phyloP scores from a whole-genome alignment of 202 grass and related monocot species.

The Carex sylvatica region DNA sequence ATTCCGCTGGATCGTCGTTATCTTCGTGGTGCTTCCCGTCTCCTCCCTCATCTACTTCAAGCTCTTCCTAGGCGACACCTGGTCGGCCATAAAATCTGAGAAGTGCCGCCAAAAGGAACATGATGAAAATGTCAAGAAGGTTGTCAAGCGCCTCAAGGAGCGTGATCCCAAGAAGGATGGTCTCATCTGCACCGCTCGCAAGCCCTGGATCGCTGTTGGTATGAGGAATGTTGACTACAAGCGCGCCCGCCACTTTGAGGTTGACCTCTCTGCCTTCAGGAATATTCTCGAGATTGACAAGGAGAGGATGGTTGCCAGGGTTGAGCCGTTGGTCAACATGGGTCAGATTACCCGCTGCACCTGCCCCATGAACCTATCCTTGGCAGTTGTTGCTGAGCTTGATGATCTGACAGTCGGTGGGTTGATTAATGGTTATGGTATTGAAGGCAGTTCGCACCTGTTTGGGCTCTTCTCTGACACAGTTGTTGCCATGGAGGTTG shows the following conservation, averaged over 20 bases:
- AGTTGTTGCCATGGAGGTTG: conserved; percentile 75
- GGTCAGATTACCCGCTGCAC: conserved; percentile 75
- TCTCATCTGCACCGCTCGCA: conserved; percentile 82
- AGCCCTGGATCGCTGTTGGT: conserved; percentile 75
- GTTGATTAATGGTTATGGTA: conserved; percentile 83
- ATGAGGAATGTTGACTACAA: conserved; percentile 93
- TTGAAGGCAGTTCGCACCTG: conserved; percentile 94
- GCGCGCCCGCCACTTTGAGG: conserved; percentile 67
- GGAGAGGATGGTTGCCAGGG: conserved; percentile 71
- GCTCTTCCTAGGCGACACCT: conserved; percentile 65
- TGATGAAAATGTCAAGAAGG: conserved; percentile 68
- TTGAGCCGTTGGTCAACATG: conserved; percentile 90
- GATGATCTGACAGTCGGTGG: conserved; percentile 95
- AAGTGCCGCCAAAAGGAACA: conserved; percentile 75
- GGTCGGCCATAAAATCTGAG: conserved; percentile 85
- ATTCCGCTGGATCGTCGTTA: conserved; percentile 89
- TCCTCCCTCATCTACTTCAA: conserved; percentile 69
- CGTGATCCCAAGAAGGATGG: conserved; percentile 82
- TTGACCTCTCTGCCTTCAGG: conserved; percentile 71
- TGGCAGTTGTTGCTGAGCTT: conserved; percentile 80
- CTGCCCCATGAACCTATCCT: conserved; percentile 73
- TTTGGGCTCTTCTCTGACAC: conserved; percentile 96
- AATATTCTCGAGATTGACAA: conserved; percentile 77
- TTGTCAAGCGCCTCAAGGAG: conserved; percentile 77
- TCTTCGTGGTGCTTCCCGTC: conserved; percentile 85